Conservation (phyloP, 345 rosid genomes). For the Moringa oleifera region DNA sequence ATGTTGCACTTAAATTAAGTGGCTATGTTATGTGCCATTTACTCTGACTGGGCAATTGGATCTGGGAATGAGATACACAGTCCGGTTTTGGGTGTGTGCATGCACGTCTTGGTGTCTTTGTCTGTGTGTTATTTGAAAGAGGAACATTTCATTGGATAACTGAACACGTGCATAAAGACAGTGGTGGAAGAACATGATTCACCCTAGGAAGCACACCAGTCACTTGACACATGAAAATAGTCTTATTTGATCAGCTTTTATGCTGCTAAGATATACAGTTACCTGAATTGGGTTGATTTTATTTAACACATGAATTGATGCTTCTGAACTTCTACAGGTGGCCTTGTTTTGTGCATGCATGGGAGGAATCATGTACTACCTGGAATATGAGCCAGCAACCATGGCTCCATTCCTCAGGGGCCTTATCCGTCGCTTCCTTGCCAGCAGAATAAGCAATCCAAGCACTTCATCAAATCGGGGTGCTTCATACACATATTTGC, state of each 20-base stretch:
- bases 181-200: too few relatives aligned
- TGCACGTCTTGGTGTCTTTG: neutral
- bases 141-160: too few relatives aligned
- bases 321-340: slow-evolving; percentile 48
- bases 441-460: slow-evolving; percentile 91
- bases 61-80: too few relatives aligned
- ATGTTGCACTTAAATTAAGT: too few relatives aligned
- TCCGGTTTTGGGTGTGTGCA: too few relatives aligned
- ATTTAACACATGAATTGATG: neutral
- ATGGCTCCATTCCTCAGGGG: slow-evolving; percentile 94
- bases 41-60: too few relatives aligned
- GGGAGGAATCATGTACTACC: slow-evolving; percentile 98
- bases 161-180: too few relatives aligned
- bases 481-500: slow-evolving; percentile 72
- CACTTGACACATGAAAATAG: neutral
- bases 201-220: too few relatives aligned
- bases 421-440: slow-evolving; percentile 87
- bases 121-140: too few relatives aligned
- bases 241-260: neutral
- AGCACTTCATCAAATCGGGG: slow-evolving; percentile 39
- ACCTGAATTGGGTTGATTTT: neutral
- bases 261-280: neutral
- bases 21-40: too few relatives aligned
- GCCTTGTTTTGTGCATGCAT: slow-evolving; percentile 91
- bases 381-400: slow-evolving; percentile 92